Conservation (phyloP, 108 stramenopile genomes). For the Chaetoceros muelleri region DNA sequence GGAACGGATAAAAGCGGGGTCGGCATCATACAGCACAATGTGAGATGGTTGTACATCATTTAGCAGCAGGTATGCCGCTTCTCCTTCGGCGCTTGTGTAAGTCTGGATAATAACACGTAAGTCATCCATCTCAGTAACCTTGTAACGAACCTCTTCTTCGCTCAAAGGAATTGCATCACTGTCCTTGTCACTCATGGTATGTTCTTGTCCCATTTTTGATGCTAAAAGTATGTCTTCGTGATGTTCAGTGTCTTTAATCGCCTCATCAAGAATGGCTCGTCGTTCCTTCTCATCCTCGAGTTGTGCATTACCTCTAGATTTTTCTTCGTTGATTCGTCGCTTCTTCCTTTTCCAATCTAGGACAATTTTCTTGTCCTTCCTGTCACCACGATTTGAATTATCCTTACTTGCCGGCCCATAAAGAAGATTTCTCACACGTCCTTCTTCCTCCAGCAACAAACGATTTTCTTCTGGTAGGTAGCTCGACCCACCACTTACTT, state of each 20-base stretch:
- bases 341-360: constrained; percentile 52
- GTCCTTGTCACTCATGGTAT: neutral
- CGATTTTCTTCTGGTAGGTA: constrained; percentile 57
- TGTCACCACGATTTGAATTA: neutral
- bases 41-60: constrained; percentile 69
- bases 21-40: constrained; percentile 87
- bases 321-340: constrained; percentile 51
- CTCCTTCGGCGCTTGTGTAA: constrained; percentile 46
- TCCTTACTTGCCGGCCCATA: constrained; percentile 29
- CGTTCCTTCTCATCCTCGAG: constrained; percentile 52
- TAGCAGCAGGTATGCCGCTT: constrained; percentile 53
- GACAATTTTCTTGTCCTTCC: constrained; percentile 28
- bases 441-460: constrained; percentile 59
- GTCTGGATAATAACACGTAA: constrained; percentile 49
- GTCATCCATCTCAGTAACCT: constrained; percentile 16
- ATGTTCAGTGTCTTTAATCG: constrained; percentile 51
- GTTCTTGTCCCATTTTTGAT: neutral
- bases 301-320: constrained; percentile 33
- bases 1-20: constrained; percentile 74
- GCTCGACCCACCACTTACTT: constrained; percentile 21
- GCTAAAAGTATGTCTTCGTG: constrained; percentile 1
- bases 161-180: neutral
- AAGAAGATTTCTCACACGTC: constrained; percentile 35
- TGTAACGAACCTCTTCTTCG: constrained; percentile 7
- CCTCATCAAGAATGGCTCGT: constrained; percentile 64